Evolutionary conservation across 106 monocot genomes (phyloP).

Genomic region (Phalaenopsis aphrodite): DNA sequence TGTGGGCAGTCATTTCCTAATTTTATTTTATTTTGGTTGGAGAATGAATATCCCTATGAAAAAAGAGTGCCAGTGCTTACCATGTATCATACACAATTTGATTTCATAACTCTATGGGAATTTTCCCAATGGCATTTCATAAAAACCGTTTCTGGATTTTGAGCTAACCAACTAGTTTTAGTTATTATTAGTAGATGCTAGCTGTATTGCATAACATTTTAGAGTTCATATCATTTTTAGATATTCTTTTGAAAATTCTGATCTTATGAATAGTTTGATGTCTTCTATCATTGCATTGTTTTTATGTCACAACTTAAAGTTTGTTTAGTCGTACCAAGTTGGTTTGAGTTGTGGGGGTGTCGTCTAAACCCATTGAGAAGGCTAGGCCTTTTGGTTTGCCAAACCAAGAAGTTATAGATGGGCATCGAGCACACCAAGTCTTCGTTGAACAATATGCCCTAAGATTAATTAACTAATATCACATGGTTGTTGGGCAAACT

Average conservation of each 20-base stretch:
- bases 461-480: no score
- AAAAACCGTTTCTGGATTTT: not conserved
- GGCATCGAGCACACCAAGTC: not conserved
- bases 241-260: not conserved
- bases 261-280: not conserved
- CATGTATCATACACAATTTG: not conserved
- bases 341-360: not conserved
- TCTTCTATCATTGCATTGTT: not conserved
- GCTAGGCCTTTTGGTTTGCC: not conserved
- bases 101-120: not conserved
- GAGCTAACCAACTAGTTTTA: not conserved
- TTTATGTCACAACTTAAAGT: not conserved
- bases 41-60: not conserved
- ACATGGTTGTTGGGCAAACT: no score
- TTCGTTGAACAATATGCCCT: no score
- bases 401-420: not conserved
- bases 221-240: not conserved
- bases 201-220: not conserved
- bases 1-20: not conserved
- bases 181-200: not conserved
- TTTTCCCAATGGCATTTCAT: not conserved
- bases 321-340: not conserved
- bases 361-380: not conserved
- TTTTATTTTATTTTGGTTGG: not conserved
- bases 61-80: no score